Base-by-base conservation (phyloP, 2,329 filamentous ascomycete genomes). In the Lachnellula arida region DNA sequence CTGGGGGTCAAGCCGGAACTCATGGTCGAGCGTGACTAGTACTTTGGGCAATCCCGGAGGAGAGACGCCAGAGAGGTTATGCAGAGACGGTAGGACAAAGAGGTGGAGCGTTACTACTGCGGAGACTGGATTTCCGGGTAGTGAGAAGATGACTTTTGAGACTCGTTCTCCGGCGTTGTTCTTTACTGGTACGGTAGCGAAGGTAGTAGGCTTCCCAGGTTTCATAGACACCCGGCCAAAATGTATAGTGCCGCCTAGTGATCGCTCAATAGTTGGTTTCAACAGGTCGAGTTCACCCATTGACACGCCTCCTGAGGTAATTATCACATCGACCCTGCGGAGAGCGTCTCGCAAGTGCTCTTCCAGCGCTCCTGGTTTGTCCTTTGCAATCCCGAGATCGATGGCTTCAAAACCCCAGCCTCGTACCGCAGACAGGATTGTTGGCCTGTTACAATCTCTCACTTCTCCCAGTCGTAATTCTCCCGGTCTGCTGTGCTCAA, bases 161-260 rank as follows among this genome's bases (percentile, higher is more conserved):
- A 83, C 72, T 46, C 85, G 79, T 42, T 81, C 75, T 19, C 85
- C 82, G 1, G 66, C 68, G 59, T 81, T 80, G 57, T 82, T 76
- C 71, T 85, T 86, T 40, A 81, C 76, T 1, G 89, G 86, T 0
- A 97, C 81, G 0, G 91, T 97, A 2, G 94, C 94, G 71, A 99
- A 99, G 0, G 94, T 99, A 0, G 92, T 97, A 2, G 94, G 94
- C 73, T 97, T 99, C 4, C 94, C 94, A 0, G 94, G 94, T 76
- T 99, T 99, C 94, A 99, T 97, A 53, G 87, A 83, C 2, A 99
- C 94, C 3, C 94, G 87, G 23, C 94, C 94, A 65, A 99, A 99
- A 72, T 97, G 94, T 63, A 99, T 96, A 0, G 87, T 94, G 7
- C 94, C 94, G 55, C 91, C 91, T 1, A 99, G 81, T 1, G 85